These are phyloP conservation scores for Friedmanniomyces endolithicus DNA, from an alignment of 495 filamentous ascomycete genomes.

Conservation along the genomic window DNA sequence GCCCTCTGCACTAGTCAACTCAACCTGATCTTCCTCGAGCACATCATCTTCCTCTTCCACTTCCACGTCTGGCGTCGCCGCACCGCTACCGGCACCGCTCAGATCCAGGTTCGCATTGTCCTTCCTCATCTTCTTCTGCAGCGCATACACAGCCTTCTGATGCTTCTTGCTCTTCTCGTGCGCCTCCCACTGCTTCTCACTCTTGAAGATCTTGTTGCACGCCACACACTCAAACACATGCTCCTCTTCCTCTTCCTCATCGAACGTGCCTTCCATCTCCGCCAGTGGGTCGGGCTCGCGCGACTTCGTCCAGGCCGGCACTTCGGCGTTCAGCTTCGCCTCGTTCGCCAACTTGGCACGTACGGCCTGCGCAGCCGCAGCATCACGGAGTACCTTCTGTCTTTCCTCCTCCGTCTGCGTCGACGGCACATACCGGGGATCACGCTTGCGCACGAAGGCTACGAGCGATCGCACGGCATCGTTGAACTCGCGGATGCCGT, in stretches of 20 bases:
- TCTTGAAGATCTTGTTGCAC: slow-evolving; percentile 87
- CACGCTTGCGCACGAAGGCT: slow-evolving; percentile 81
- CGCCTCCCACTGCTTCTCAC: slow-evolving; percentile 78
- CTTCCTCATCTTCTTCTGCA: slow-evolving; percentile 70
- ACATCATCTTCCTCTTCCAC: slow-evolving; percentile 26
- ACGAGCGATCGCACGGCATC: slow-evolving; percentile 82
- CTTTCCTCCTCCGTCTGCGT: slow-evolving; percentile 65
- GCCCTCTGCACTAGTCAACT: neutral
- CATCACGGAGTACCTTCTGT: slow-evolving; percentile 65
- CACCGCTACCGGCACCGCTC: slow-evolving; percentile 28
- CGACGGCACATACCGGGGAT: slow-evolving; percentile 64
- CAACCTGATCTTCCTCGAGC: neutral
- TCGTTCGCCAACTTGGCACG: slow-evolving; percentile 69
- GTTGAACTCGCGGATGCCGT: slow-evolving; percentile 77
- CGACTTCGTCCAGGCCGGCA: slow-evolving; percentile 69
- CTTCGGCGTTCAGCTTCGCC: slow-evolving; percentile 47
- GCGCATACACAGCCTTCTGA: slow-evolving; percentile 63
- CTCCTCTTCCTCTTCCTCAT: slow-evolving; percentile 40
- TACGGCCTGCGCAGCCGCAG: slow-evolving; percentile 71
- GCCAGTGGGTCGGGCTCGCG: slow-evolving; percentile 40
- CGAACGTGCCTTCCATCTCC: slow-evolving; percentile 34
- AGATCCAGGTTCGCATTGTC: slow-evolving; percentile 54
- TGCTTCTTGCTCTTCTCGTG: slow-evolving; percentile 98
- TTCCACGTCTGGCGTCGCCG: slow-evolving; percentile 30
- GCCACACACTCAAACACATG: slow-evolving; percentile 76